Evolutionary conservation across 352 stramenopile species (phyloP), one percentile per base, ranked within the genome.

Genomic region (Globisporangium megalacanthum): DNA sequence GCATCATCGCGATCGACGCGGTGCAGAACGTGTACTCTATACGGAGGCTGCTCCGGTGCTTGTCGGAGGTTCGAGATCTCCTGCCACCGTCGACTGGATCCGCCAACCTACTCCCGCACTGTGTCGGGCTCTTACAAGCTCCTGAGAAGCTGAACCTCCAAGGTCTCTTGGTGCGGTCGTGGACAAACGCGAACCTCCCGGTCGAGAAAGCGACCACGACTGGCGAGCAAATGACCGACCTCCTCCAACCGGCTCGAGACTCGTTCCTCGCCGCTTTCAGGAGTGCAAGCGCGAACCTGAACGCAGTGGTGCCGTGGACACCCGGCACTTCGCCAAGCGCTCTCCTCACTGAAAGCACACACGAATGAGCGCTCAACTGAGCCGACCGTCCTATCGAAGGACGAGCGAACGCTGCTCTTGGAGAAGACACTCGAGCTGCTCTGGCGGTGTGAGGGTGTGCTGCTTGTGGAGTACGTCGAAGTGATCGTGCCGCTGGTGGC

Each of bases 391-490:
- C n/a, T n/a, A 13, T 14, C 37, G 20, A 56, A 49, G 15, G 6
- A 22, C 2, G 29, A 52, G 31, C 31, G 8, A 20, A 52, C 29
- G 0, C 19, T 33, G 6, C 6, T 59, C 4, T 14, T 59, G 54
- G 31, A 46, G 6, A 59, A 29, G 7, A 53, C 60, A 3, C 58
- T 73, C 9, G 58, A 68, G 17, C 48, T 66, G 9, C 62, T 79
- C 14, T 78, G 75, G 53, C 58, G 68, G 14, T 65, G 52, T 0
- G 68, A 77, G 48, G 73, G 72, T 36, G 35, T 73, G 15, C 42
- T 76, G 17, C 54, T 76, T 35, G 58, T 62, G 19, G 67, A 78
- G 56, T 75, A 69, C 36, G 55, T 76, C 49, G 67, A 81, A 55
- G 66, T 49, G 25, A n/a, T 61, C 15, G 61, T 76, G 19, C 69